Conservation (phyloP, 768 basidiomycete species). For the Russula griseocarnosa region DNA sequence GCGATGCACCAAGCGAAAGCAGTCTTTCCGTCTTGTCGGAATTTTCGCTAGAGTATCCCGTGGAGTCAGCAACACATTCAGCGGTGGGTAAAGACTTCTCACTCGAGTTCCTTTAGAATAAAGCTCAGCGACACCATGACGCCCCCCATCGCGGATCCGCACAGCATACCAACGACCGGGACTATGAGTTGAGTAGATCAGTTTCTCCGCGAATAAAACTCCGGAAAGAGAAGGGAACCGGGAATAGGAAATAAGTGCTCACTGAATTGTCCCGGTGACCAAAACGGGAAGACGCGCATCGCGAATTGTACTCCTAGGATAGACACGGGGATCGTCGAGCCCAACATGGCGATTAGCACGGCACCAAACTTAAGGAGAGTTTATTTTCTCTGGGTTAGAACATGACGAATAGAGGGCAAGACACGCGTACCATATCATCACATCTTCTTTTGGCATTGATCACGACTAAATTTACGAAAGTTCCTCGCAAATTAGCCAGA, state of each 20-base stretch:
- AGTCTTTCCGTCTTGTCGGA: constrained; percentile 82
- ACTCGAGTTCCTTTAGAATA: constrained; percentile 76
- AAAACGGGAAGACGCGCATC: constrained; percentile 77
- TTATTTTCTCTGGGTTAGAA: not conserved
- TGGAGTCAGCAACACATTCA: not conserved
- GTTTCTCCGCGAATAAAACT: not conserved
- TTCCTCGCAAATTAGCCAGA: not conserved
- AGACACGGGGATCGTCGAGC: constrained; percentile 73
- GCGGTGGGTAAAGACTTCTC: constrained; percentile 30
- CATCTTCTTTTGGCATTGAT: constrained; percentile 77
- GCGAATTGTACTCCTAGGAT: constrained; percentile 71
- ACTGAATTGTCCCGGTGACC: constrained; percentile 65
- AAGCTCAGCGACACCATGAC: constrained; percentile 67
- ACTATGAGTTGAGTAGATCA: constrained; percentile 40
- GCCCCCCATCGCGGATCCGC: constrained; percentile 72
- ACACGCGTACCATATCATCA: constrained; percentile 56
- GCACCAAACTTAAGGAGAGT: constrained; percentile 50
- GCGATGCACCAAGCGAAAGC: constrained; percentile 79
- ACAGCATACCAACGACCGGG: constrained; percentile 82
- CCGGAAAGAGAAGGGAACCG: not conserved
- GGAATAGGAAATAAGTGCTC: constrained; percentile 6
- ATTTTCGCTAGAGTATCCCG: constrained; percentile 54
- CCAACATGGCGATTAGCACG: constrained; percentile 63
- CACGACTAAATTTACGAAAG: constrained; percentile 47
- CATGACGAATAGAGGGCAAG: no score